Conservation (phyloP, 2,329 filamentous ascomycete genomes). For the Lasiodiplodia theobromae region DNA sequence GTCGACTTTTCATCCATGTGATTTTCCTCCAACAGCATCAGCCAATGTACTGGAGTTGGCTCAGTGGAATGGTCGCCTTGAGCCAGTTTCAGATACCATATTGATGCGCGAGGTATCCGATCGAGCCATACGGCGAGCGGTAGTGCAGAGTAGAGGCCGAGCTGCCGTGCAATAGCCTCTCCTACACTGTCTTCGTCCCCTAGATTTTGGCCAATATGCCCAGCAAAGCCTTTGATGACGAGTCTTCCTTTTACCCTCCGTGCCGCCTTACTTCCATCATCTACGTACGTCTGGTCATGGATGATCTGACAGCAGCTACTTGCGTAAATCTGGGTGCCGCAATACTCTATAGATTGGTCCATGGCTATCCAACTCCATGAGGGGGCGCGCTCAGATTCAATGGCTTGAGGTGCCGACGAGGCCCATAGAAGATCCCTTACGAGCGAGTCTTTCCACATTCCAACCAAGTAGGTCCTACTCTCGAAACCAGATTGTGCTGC, state of each 20-base stretch:
- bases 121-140: neutral
- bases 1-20: neutral
- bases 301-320: neutral
- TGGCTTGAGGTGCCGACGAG: neutral
- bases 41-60: neutral
- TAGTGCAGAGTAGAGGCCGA: neutral
- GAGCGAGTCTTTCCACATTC: neutral
- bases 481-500: neutral
- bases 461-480: neutral
- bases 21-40: neutral
- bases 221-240: neutral
- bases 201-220: neutral
- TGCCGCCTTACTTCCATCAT: neutral
- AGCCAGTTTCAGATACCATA: neutral
- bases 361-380: neutral
- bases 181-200: neutral
- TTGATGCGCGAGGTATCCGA: neutral
- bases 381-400: neutral
- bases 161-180: neutral
- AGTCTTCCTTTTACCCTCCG: neutral
- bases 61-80: neutral
- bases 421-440: neutral
- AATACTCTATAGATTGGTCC: neutral
- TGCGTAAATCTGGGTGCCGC: neutral
- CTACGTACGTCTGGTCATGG: neutral